Percentiles rank a stretch among this genome's conserved stretches.
These are phyloP conservation scores for Aureobasidium sp. DNA, from an alignment of 2,329 filamentous ascomycete genomes.

Conservation along the genomic window DNA sequence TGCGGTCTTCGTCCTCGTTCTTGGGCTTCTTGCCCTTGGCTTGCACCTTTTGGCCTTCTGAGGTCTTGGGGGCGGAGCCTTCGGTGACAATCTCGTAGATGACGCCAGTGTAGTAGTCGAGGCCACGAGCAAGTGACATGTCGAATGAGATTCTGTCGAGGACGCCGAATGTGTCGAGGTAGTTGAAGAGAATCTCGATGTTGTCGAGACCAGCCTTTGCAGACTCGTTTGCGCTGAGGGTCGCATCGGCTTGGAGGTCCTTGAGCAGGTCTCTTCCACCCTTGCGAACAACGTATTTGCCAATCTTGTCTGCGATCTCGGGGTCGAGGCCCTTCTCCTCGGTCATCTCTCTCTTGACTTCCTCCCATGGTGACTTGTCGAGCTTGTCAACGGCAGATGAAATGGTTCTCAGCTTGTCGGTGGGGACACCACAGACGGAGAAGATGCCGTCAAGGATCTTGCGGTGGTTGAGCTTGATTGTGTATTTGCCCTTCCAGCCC, in stretches of 20 bases:
- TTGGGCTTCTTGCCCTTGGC: conserved; percentile 42
- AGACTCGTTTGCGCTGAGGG: conserved; percentile 62
- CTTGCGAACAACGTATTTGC: conserved; percentile 72
- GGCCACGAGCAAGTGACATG: conserved; percentile 77
- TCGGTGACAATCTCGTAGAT: conserved; percentile 88
- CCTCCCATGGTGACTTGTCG: conserved; percentile 80
- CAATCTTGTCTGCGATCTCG: conserved; percentile 78
- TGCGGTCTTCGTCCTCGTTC: conserved; percentile 59
- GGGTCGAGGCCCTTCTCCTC: conserved; percentile 77
- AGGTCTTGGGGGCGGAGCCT: conserved; percentile 56
- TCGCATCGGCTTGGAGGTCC: conserved; percentile 59
- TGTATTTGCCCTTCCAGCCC: conserved; percentile 66
- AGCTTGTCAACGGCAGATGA: conserved; percentile 93
- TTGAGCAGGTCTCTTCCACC: conserved; percentile 68
- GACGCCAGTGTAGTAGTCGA: conserved; percentile 88
- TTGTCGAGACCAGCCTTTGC: conserved; percentile 76
- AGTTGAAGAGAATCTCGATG: conserved; percentile 72
- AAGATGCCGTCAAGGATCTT: conserved; percentile 93
- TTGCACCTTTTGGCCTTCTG: conserved; percentile 39
- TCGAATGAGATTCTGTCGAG: conserved; percentile 77
- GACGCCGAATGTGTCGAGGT: conserved; percentile 70
- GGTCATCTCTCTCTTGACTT: conserved; percentile 88
- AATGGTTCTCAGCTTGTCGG: conserved; percentile 80
- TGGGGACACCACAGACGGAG: conserved; percentile 79
- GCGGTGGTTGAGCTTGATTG: conserved; percentile 91